Percentiles rank a stretch among this genome's conserved stretches.
Conservation (phyloP, 768 basidiomycete species). For the Tylopilus vinaceipallidus region DNA sequence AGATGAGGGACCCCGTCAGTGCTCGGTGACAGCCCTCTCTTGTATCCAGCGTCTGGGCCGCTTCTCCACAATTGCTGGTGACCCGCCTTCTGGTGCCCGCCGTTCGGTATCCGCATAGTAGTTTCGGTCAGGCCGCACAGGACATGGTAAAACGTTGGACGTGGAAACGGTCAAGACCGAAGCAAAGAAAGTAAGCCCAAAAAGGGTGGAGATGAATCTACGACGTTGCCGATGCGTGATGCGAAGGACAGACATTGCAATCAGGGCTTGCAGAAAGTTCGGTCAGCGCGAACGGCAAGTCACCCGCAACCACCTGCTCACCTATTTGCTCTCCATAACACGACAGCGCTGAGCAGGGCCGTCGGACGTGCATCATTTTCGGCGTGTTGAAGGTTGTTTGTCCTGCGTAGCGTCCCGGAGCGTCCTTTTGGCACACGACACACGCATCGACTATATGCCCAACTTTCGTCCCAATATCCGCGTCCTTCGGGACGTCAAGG, state of each 20-base stretch:
- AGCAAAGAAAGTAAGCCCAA: slow-evolving; percentile 77
- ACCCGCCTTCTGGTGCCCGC: slow-evolving; percentile 23
- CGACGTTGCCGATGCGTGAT: slow-evolving; percentile 59
- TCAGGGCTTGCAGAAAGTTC: slow-evolving; percentile 47
- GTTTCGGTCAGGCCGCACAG: slow-evolving; percentile 57
- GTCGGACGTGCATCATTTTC: too few relatives aligned
- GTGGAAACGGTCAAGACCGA: slow-evolving; percentile 78
- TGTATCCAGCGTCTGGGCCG: slow-evolving; percentile 80
- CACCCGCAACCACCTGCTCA: slow-evolving; percentile 3
- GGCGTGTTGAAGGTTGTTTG: slow-evolving; percentile 28
- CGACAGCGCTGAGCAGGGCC: too few relatives aligned
- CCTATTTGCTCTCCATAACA: slow-evolving; percentile 27
- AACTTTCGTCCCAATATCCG: slow-evolving; percentile 41
- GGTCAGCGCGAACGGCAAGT: slow-evolving; percentile 38
- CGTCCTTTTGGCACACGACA: too few relatives aligned
- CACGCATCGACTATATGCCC: slow-evolving; percentile 18
- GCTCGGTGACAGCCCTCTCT: slow-evolving; percentile 44
- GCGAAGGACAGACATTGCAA: slow-evolving; percentile 67
- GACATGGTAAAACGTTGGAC: slow-evolving; percentile 77
- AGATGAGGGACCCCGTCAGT: slow-evolving; percentile 8
- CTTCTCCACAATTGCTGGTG: slow-evolving; percentile 52
- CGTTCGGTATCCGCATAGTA: slow-evolving; percentile 57
- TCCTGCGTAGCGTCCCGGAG: background rate
- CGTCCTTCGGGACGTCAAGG: slow-evolving; percentile 77
- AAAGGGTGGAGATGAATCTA: slow-evolving; percentile 73